phyloP scores from a whole-genome alignment of 164 flowering plant species.

The Akebia trifoliata region DNA sequence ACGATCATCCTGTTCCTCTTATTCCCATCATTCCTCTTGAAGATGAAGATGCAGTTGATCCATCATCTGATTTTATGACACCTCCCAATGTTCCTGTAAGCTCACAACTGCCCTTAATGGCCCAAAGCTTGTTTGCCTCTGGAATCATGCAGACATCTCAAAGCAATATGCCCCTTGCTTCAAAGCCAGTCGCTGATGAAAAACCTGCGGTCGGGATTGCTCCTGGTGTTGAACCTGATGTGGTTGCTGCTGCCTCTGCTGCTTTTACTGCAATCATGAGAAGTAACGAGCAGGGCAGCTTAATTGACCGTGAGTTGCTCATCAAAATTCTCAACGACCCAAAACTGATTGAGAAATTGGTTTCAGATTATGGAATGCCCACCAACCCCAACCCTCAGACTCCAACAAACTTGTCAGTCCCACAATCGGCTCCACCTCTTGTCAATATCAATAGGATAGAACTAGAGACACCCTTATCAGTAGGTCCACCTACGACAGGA shows the following conservation, averaged over 20 bases:
- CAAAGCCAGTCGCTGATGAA: slow-evolving; percentile 18
- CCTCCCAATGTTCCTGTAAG: slow-evolving; percentile 14
- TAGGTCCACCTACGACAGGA: slow-evolving; percentile 25
- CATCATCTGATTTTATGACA: slow-evolving; percentile 17
- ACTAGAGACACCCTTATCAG: slow-evolving; percentile 18
- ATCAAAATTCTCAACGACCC: slow-evolving; percentile 71
- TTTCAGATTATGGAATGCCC: slow-evolving; percentile 39
- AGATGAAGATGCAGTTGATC: slow-evolving; percentile 66
- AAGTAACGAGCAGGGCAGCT: slow-evolving; percentile 53
- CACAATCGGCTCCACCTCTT: slow-evolving; percentile 22
- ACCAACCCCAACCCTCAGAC: slow-evolving; percentile 20
- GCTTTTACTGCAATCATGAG: slow-evolving; percentile 52
- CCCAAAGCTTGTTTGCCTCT: slow-evolving; percentile 14
- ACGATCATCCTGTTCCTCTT: slow-evolving; percentile 36
- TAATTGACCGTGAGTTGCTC: slow-evolving; percentile 76
- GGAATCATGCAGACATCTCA: slow-evolving; percentile 17
- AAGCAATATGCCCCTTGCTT: slow-evolving; percentile 10
- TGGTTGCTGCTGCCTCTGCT: slow-evolving; percentile 63
- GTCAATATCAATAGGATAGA: slow-evolving; percentile 25
- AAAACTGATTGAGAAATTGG: slow-evolving; percentile 56
- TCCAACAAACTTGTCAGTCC: slow-evolving; percentile 7
- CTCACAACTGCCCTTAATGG: slow-evolving; percentile 20
- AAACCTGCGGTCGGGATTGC: slow-evolving; percentile 16
- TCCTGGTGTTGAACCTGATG: slow-evolving; percentile 48
- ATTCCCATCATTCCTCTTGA: slow-evolving; percentile 79